Evolutionary conservation across 1,139 yeast species (phyloP).

Genomic region (Debaryomyces fabryi): DNA sequence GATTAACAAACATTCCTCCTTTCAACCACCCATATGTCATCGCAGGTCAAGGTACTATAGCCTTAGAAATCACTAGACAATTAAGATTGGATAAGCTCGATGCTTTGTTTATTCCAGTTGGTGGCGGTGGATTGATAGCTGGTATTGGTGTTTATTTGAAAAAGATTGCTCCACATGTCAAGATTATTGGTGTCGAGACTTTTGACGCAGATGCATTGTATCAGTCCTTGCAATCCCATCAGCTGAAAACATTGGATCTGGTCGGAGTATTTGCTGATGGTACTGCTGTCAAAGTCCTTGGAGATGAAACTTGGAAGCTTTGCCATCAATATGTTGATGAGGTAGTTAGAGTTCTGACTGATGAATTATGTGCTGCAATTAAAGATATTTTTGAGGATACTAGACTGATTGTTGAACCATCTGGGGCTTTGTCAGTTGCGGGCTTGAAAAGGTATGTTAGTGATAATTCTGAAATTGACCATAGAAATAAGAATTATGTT

Average conservation of each 20-base stretch:
- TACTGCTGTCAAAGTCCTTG: conserved; percentile 91
- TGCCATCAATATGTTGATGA: conserved; percentile 83
- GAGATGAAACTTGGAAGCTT: conserved; percentile 88
- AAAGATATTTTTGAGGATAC: conserved; percentile 97
- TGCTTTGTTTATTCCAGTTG: conserved; percentile 91
- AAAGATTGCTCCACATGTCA: conserved; percentile 96
- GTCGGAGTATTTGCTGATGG: conserved; percentile 99
- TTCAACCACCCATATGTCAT: conserved; percentile 97
- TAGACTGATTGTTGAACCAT: conserved; percentile 90
- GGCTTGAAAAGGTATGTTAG: conserved; percentile 84
- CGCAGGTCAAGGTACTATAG: conserved; percentile 99
- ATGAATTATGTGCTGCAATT: conserved; percentile 96
- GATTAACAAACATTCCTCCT: conserved; percentile 90
- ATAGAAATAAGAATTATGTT: conserved; percentile 71
- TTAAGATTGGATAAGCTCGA: conserved; percentile 72
- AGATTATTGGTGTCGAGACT: conserved; percentile 94
- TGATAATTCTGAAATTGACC: conserved; percentile 68
- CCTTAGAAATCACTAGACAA: conserved; percentile 89
- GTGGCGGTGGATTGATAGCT: conserved; percentile 96
- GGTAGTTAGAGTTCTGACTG: conserved; percentile 83
- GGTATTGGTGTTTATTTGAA: conserved; percentile 90
- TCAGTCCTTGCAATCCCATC: conserved; percentile 62
- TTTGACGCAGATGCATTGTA: conserved; percentile 90
- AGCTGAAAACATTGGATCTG: conserved; percentile 57
- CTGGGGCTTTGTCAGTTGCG: conserved; percentile 96